phyloP scores from a whole-genome alignment of 1,284 basidiomycete species.

The Thelephora terrestris region DNA sequence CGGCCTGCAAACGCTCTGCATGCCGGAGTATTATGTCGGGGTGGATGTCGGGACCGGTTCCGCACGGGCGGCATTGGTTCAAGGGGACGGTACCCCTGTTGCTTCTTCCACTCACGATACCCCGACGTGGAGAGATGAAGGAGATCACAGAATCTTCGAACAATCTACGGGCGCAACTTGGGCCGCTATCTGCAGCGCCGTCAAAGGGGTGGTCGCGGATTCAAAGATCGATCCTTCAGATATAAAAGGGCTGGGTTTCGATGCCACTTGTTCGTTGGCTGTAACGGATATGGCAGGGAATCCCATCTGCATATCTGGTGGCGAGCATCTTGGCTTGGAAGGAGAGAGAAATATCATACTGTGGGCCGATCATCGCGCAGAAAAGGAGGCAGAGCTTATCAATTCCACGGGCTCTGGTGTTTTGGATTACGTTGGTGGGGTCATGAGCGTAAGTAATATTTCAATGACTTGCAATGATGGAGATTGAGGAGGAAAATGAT shows the following conservation, averaged over 20 bases:
- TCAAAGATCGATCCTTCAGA: constrained; percentile 51
- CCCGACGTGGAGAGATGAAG: constrained; percentile 74
- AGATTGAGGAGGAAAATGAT: background rate
- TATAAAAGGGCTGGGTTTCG: constrained; percentile 90
- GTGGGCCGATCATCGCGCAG: constrained; percentile 94
- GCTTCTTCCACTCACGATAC: constrained; percentile 76
- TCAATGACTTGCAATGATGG: background rate
- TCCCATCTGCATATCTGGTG: constrained; percentile 76
- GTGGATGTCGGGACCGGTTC: constrained; percentile 89
- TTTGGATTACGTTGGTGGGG: constrained; percentile 91
- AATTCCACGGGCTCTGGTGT: constrained; percentile 81
- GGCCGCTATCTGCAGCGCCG: constrained; percentile 63
- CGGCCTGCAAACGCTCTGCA: background rate
- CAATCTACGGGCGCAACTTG: constrained; percentile 88
- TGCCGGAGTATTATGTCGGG: constrained; percentile 46
- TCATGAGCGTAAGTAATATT: constrained; percentile 76
- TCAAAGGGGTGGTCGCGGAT: constrained; percentile 57
- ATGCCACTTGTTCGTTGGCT: constrained; percentile 94
- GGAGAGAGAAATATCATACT: constrained; percentile 81
- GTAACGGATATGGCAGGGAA: constrained; percentile 70
- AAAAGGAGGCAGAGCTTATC: constrained; percentile 85
- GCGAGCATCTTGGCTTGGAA: constrained; percentile 45
- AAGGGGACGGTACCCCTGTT: constrained; percentile 64
- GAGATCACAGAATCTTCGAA: constrained; percentile 91
- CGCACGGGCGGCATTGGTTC: constrained; percentile 80